Evolutionary conservation across 1,284 basidiomycete species (phyloP).

Genomic region (Ustilago xerochloae): DNA sequence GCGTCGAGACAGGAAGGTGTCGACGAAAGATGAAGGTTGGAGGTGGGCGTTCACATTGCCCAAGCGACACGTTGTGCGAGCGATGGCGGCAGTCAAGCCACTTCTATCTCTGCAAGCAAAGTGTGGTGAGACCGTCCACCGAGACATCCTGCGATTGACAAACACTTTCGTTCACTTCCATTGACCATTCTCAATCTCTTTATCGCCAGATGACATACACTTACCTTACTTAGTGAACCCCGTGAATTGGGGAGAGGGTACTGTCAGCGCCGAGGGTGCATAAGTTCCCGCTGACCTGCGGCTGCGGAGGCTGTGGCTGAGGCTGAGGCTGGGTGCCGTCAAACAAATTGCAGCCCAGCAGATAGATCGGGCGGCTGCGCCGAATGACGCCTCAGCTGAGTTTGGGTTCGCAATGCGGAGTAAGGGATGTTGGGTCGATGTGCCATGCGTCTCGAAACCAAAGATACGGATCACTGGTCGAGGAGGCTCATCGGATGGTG

Average conservation of each 20-base stretch:
- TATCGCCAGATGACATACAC: no score
- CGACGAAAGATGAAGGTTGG: no score
- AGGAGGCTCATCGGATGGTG: conserved; percentile 43
- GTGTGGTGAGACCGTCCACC: no score
- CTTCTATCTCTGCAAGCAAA: neutral
- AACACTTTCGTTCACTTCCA: no score
- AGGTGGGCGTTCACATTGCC: no score
- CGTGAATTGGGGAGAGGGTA: neutral
- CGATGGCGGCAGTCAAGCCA: no score
- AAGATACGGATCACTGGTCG: conserved; percentile 14
- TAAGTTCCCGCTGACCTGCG: neutral
- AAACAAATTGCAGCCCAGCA: neutral
- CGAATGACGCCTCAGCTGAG: neutral
- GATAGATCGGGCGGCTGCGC: neutral
- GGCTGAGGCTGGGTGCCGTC: neutral
- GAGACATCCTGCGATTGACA: no score
- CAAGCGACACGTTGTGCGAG: no score
- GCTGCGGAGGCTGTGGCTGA: neutral
- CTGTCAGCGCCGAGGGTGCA: no score
- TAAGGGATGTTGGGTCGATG: conserved; percentile 7
- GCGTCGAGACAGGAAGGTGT: no score
- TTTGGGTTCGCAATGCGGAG: neutral
- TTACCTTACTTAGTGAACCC: neutral
- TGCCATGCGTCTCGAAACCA: conserved; percentile 39
- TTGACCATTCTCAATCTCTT: no score